Base-by-base conservation (phyloP, 2,329 filamentous ascomycete species). In the Penicillium digitatum region DNA sequence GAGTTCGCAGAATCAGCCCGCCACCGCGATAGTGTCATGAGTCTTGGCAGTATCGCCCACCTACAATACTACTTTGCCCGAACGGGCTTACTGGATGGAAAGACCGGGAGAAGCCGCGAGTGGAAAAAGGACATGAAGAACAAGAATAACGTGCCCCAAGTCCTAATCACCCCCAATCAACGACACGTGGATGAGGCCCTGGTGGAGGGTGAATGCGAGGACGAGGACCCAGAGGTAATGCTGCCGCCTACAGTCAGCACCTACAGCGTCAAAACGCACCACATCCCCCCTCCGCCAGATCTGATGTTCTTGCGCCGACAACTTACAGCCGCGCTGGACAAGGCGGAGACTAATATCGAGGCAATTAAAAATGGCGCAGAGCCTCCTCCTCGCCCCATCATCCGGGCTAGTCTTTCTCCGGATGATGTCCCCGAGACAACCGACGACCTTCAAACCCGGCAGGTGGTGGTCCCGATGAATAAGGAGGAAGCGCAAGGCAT, bases 51-150 rank as follows among this genome's bases (percentile, higher is more conserved):
- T 74, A 99, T 99, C 66, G 90, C 92, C 53, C 94, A 99, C 76
- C 79, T 99, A 68, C 94, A 99, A 74, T 96, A 97, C 76, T 99
- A 97, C 76, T 99, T 99, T 77, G 93, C 94, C 34, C 82, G 94
- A 56, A 99, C 94, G 0, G 94, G 94, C 6, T 76, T 99, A 60
- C 77, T 99, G 48, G 94, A 99, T 69, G 91, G 93, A 54, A 96
- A 96, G 71, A 93, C 92, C 34, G 94, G 85, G 51, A 88, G 95
- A 71, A 87, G 89, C 22, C 88, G 88, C 66, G 88, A 87, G 70
- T 86, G 52, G 52, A 47, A 82, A 67, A 81, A 85, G 62, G 79
- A 79, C 58, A 82, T 79, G 48, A 69, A 63, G 46, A 66, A 66
- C 26, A 57, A 55, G 39, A 69, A 75, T 32, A 74, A 76, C 27